Base-by-base conservation (phyloP, 805 yeast species). In the Metschnikowia arizonensis region DNA sequence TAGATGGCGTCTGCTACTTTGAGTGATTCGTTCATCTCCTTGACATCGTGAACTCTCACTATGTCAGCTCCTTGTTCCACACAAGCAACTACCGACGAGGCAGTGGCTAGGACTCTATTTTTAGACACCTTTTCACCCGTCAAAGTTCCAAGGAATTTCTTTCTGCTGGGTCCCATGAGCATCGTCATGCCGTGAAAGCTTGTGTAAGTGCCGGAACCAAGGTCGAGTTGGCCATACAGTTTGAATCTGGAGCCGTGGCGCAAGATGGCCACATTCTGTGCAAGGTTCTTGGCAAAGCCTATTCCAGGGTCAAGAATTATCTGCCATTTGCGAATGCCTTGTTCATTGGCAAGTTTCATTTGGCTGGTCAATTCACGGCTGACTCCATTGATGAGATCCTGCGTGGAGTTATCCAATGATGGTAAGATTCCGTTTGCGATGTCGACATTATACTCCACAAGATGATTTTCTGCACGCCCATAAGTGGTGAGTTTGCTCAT, bases 221-320 rank as follows among this genome's bases (percentile, higher is more conserved):
- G 31, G 43, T 51, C 48, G 26, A 44, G 41, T 40, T 48, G 54
- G 1, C 80, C 66, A 54, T 81, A 83, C 25, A 68, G 63, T 58
- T 82, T 82, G 56, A 72, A 56, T 70, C 62, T 25, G 49, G 54
- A 40, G 64, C 77, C 48, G 73, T 78, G 72, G 49, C 79, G 75
- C 24, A 93, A 73, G 1, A 88, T 55, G 18, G 74, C 73, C 26
- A 90, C 53, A 61, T 90, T 91, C 58, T 90, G 96, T 6, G 60
- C 53, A n/a, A 75, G 55, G 43, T 74, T 76, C 62, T 93, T 93
- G n/a, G 98, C 97, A 65, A 93, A 93, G 1, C 99, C 99, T 33
- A 93, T 66, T 2, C 99, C 99, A 0, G 99, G 99, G 61, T 93
- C 99, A 3, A 89, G 58, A 14, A 93, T 80, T 3, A 93, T 69